These are phyloP conservation scores for Suillus weaverae DNA, from an alignment of 768 basidiomycete species.

Conservation along the genomic window DNA sequence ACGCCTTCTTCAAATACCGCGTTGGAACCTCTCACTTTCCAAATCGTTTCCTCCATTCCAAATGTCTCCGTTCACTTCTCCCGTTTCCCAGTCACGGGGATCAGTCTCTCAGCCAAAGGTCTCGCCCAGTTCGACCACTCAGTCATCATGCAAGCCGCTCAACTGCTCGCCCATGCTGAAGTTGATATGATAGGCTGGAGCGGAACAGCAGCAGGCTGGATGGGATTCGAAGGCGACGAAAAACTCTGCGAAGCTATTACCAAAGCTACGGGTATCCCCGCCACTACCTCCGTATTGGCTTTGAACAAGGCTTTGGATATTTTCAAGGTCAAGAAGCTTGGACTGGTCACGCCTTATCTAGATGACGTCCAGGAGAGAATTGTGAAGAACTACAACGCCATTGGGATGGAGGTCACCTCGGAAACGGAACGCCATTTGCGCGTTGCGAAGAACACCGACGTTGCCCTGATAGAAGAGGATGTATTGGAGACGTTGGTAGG, in stretches of 20 bases:
- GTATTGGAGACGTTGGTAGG: not conserved
- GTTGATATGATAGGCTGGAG: slow-evolving; percentile 5
- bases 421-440: not conserved
- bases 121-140: slow-evolving; percentile 1
- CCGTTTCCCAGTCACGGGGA: not conserved
- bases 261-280: not conserved
- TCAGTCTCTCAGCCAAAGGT: not conserved
- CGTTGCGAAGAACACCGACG: not conserved
- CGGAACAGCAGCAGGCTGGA: slow-evolving; percentile 3
- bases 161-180: not conserved
- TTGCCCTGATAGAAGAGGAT: not conserved
- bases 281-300: slow-evolving; percentile 1
- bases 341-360: slow-evolving; percentile 1
- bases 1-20: slow-evolving; percentile 1
- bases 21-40: slow-evolving; percentile 2
- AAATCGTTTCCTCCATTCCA: not conserved
- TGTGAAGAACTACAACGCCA: not conserved
- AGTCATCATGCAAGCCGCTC: not conserved
- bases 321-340: slow-evolving; percentile 2
- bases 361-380: slow-evolving; percentile 1
- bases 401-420: not conserved
- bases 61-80: slow-evolving; percentile 2
- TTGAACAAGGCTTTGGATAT: slow-evolving; percentile 1
- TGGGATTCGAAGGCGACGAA: not conserved
- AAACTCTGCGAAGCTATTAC: slow-evolving; percentile 1